Base-by-base conservation (phyloP, 208 protist species). In the Leishmania lainsoni region DNA sequence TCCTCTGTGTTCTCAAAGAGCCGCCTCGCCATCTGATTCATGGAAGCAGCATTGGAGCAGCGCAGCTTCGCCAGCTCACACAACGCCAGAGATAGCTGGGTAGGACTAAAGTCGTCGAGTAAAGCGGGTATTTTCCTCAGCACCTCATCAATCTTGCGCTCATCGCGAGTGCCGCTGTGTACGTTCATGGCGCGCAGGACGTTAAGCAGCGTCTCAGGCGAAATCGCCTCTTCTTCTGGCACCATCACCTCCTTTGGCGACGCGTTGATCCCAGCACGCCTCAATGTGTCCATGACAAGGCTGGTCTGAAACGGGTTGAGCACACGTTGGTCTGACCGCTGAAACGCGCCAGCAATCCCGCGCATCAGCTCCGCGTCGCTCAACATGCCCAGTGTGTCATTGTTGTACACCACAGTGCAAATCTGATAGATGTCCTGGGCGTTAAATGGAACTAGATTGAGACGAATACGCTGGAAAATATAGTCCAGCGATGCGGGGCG, bases 361-460 rank as follows among this genome's bases (percentile, higher is more conserved):
- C 93, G 92, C 94, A 97, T 97, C 51, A 97, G 89, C 26, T 97
- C 94, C 2, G 87, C 79, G 73, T 97, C 92, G 16, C 85, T 63
- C 84, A 92, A 85, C 71, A 97, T 83, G 16, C 87, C 87, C 12
- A 97, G 86, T 0, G 83, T 87, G 79, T 96, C 92, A 69, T 80
- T 90, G 76, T 93, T 87, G 82, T 92, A 94, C 2, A 85, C 87
- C 1, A 87, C 85, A 12, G 91, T 90, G 77, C 94, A 96, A 2
- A 97, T 70, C 52, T 93, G 89, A 75, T 97, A 97, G 42, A 97
- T 73, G 74, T 97, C 94, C 42, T 94, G 92, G 3, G 94, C 94
- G 61, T 91, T 97, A 69, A 97, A 93, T 12, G 87, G 84, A 14
- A 97, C 85, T 16, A 95, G 80, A 52, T 90, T 90, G 45, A 95